phyloP scores from a whole-genome alignment of 106 monocot genomes.

The Dactylorhiza incarnata region DNA sequence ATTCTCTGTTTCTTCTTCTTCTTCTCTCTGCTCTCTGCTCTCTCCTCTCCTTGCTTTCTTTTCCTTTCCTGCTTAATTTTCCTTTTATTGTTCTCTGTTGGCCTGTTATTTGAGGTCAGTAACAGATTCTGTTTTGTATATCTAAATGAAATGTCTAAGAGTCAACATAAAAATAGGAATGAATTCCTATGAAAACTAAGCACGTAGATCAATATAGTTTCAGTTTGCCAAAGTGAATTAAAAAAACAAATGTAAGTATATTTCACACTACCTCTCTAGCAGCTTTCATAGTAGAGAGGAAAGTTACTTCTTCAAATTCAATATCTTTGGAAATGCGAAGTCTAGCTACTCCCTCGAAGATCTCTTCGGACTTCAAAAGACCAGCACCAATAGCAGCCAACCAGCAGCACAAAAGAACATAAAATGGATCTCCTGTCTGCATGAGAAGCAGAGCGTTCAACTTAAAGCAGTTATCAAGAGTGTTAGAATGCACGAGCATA shows the following conservation, averaged over 20 bases:
- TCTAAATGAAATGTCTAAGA: background rate
- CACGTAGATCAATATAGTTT: background rate
- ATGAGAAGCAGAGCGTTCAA: conserved; percentile 10
- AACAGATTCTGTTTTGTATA: background rate
- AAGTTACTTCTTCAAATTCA: conserved; percentile 92
- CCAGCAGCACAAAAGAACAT: conserved; percentile 95
- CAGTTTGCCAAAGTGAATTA: background rate
- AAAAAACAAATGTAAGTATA: background rate
- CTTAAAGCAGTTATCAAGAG: background rate
- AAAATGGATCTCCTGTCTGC: conserved; percentile 87
- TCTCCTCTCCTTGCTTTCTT: no score
- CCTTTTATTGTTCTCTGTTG: no score
- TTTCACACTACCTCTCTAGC: conserved; percentile 58
- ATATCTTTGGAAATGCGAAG: conserved; percentile 91
- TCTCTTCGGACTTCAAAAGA: conserved; percentile 86
- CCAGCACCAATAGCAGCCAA: conserved; percentile 87
- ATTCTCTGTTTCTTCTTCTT: no score
- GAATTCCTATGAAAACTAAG: background rate
- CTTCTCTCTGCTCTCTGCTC: no score
- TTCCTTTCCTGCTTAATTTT: no score
- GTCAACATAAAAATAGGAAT: background rate
- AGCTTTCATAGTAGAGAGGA: conserved; percentile 58
- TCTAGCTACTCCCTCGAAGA: conserved; percentile 80
- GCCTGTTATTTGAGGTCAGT: no score
- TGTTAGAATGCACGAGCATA: background rate